phyloP scores from a whole-genome alignment of 306 rosid species.

The Corylus americana region DNA sequence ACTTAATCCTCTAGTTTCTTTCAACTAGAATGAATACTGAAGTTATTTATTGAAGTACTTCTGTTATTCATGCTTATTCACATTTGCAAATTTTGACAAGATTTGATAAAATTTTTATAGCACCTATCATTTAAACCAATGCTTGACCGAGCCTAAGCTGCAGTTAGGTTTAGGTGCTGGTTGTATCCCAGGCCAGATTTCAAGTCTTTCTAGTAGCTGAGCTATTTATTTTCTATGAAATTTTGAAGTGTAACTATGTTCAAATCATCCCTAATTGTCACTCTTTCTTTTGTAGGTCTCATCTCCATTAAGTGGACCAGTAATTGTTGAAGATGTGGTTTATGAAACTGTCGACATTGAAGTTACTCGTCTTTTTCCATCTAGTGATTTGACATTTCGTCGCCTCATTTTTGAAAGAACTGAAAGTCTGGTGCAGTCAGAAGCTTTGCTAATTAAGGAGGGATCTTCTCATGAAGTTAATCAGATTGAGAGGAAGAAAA shows the following conservation, averaged over 20 bases:
- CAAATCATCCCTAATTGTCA: conserved; percentile 25
- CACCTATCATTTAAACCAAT: background rate
- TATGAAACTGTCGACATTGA: conserved; percentile 68
- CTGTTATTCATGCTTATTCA: background rate
- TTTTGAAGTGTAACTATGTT: conserved; percentile 22
- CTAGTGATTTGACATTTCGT: conserved; percentile 72
- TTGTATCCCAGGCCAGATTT: background rate
- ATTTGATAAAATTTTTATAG: background rate
- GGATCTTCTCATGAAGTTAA: conserved; percentile 36
- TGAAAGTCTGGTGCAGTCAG: conserved; percentile 89
- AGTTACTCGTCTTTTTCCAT: conserved; percentile 56
- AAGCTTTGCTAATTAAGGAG: conserved; percentile 68
- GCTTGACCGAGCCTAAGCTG: background rate
- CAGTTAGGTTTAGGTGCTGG: background rate
- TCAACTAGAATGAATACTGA: background rate
- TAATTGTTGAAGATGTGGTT: conserved; percentile 83
- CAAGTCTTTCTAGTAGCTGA: background rate
- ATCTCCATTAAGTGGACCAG: conserved; percentile 77
- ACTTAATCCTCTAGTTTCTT: background rate
- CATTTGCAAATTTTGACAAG: background rate
- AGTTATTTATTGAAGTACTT: background rate
- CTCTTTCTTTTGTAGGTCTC: conserved; percentile 59
- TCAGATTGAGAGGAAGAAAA: conserved; percentile 54
- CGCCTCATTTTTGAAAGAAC: conserved; percentile 92
- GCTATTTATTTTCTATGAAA: conserved; percentile 1